Evolutionary conservation across 805 yeast genomes (phyloP), one percentile per base, ranked within the genome.

Genomic region (Zygoascus biomembranicola): DNA sequence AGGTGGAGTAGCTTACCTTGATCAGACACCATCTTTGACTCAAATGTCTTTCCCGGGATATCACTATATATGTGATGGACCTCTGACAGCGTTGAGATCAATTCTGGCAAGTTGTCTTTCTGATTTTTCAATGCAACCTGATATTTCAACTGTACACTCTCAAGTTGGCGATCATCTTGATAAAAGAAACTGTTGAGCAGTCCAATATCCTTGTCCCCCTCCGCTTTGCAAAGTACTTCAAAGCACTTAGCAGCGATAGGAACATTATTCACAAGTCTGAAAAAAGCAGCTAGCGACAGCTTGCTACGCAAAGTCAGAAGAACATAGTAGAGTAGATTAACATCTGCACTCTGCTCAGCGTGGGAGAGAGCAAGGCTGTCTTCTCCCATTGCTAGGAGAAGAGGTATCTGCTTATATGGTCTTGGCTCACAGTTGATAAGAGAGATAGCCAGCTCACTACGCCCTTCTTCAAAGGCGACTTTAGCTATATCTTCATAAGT

Each of bases 381-480:
- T 60, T 87, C 90, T 46, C 86, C 89, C 75, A 87, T 82, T 20
- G 79, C 81, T 23, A 89, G 65, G 39, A 88, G 73, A 49, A 84
- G 72, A 10, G 81, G 77, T 0, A 89, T 78, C 57, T 85, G 86
- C 53, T 78, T 76, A 6, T 74, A 71, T 0, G 85, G 76, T 13
- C 71, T 62, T 1, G 86, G 84, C 63, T 94, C 98, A 55, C 81
- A 68, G 49, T 81, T 77, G 11, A 87, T 74, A n/a, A 94, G 67
- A 45, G 77, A 71, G 52, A 84, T 79, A 39, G 96, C 84, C 20
- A 94, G 69, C 23, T 75, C 73, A 10, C 77, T 66, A 28, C 98
- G 73, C 1, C 98, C 98, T 67, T 92, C 97, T 61, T 84, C 83
- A 61, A 77, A 79, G 0, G 96, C 94, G 16, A 79, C 74, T 8